Percentiles rank a stretch among this genome's conserved stretches.
phyloP scores from a whole-genome alignment of 257 asterid species.

The Gentiana macrophylla region DNA sequence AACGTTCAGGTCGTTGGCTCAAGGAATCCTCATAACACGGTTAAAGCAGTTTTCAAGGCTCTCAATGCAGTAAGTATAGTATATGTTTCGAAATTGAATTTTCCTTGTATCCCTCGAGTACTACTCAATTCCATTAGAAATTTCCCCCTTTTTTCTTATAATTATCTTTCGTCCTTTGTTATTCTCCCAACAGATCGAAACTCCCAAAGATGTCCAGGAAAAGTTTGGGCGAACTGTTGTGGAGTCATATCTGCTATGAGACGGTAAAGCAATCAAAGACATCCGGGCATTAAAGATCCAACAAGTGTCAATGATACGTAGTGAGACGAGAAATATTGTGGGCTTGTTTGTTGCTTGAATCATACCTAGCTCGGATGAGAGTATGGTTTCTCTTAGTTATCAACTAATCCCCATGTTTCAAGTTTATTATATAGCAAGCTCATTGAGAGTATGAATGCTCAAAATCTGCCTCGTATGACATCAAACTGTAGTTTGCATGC shows the following conservation, averaged over 20 bases:
- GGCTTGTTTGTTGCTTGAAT: too few species aligned
- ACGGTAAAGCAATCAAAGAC: too few species aligned
- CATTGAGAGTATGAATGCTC: too few species aligned
- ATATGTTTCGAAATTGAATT: constrained; percentile 3
- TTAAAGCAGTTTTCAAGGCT: constrained; percentile 88
- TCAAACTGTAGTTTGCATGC: too few species aligned
- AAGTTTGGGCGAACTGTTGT: constrained; percentile 90
- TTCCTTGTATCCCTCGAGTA: not conserved
- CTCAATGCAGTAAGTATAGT: constrained; percentile 60
- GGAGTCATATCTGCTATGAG: constrained; percentile 59
- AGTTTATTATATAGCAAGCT: too few species aligned
- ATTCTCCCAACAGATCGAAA: constrained; percentile 49
- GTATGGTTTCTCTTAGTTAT: too few species aligned
- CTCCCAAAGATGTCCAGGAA: constrained; percentile 82
- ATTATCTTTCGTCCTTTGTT: constrained; percentile 8
- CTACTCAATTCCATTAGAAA: not conserved
- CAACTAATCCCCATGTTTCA: too few species aligned
- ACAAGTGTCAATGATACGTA: too few species aligned
- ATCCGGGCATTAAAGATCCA: too few species aligned
- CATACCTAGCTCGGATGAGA: too few species aligned
- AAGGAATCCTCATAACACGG: constrained; percentile 89
- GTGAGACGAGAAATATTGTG: too few species aligned
- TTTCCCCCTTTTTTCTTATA: constrained; percentile 1
- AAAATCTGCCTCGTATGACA: too few species aligned
- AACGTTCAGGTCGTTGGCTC: constrained; percentile 73